phyloP scores from a whole-genome alignment of 2,329 filamentous ascomycete species.

The Metarhizium robertsii region DNA sequence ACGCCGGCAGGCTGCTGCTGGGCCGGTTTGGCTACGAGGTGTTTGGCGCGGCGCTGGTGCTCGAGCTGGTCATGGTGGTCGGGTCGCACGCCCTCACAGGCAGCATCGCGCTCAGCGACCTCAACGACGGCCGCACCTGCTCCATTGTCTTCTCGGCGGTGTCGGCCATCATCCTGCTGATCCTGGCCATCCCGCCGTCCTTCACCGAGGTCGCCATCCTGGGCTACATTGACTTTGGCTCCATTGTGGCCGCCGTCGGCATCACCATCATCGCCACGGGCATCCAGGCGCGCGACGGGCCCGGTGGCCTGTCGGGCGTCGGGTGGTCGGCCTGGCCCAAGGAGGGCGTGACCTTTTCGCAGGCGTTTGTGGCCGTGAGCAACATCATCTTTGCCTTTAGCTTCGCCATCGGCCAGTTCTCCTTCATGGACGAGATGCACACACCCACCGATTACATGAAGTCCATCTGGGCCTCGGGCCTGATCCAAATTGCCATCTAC shows the following conservation, averaged over 20 bases:
- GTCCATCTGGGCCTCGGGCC: conserved; percentile 47
- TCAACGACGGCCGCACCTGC: conserved; percentile 41
- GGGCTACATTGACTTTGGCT: conserved; percentile 42
- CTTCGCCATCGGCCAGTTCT: conserved; percentile 32
- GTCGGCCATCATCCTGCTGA: conserved; percentile 26
- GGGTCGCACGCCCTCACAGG: conserved; percentile 58
- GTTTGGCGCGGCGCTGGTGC: conserved; percentile 43
- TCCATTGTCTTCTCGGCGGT: conserved; percentile 27
- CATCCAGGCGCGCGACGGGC: conserved; percentile 20
- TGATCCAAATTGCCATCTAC: conserved; percentile 50
- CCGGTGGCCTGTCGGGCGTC: conserved; percentile 12
- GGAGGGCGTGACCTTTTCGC: conserved; percentile 31
- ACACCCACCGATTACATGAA: conserved; percentile 28
- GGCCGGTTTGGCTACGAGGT: conserved; percentile 48
- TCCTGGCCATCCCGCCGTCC: conserved; percentile 29
- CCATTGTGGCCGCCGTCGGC: conserved; percentile 49
- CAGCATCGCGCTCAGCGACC: conserved; percentile 50
- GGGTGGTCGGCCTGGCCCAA: conserved; percentile 27
- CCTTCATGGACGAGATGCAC: conserved; percentile 36
- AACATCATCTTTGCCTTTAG: conserved; percentile 61
- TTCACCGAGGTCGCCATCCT: conserved; percentile 31
- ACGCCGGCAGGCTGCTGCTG: conserved; percentile 49
- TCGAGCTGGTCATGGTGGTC: conserved; percentile 58
- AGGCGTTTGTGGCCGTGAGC: conserved; percentile 44
- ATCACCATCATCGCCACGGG: conserved; percentile 54